phyloP scores from a whole-genome alignment of 2,329 filamentous ascomycete genomes.

The Paecilomyces niveus region DNA sequence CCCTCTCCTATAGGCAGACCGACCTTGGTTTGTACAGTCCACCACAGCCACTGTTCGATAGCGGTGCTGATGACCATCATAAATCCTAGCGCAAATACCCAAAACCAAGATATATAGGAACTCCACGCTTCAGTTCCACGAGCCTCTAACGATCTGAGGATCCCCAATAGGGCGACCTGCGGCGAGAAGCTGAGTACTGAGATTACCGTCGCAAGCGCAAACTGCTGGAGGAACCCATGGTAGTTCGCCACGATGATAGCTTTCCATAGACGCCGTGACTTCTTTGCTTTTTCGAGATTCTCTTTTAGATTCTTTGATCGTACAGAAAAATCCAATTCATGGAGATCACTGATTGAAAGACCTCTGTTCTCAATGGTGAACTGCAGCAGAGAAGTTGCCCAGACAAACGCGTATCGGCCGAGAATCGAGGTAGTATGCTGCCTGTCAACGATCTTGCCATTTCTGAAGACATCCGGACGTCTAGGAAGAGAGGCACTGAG shows the following conservation, averaged over 20 bases:
- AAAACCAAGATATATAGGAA: slow-evolving; percentile 52
- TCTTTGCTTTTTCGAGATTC: slow-evolving; percentile 32
- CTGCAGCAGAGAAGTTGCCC: slow-evolving; percentile 50
- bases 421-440: slow-evolving; percentile 55
- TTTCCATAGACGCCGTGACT: slow-evolving; percentile 47
- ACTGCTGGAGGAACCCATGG: slow-evolving; percentile 49
- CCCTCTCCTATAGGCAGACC: slow-evolving; percentile 60
- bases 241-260: slow-evolving; percentile 54
- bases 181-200: slow-evolving; percentile 59
- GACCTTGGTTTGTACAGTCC: slow-evolving; percentile 55
- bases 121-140: slow-evolving; percentile 41
- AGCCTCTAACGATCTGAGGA: slow-evolving; percentile 59
- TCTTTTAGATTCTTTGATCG: slow-evolving; percentile 48
- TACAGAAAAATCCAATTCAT: slow-evolving; percentile 50
- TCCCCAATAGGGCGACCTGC: slow-evolving; percentile 58
- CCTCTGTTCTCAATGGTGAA: slow-evolving; percentile 53
- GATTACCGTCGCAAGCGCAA: slow-evolving; percentile 46
- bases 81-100: slow-evolving; percentile 57
- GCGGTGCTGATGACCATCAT: slow-evolving; percentile 49
- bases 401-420: slow-evolving; percentile 56
- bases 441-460: slow-evolving; percentile 53
- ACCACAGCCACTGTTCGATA: slow-evolving; percentile 58
- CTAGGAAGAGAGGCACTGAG: slow-evolving; percentile 53
- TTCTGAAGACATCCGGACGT: slow-evolving; percentile 57
- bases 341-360: slow-evolving; percentile 56